These are phyloP conservation scores for Saccharomycopsis lassenensis DNA, from an alignment of 805 yeast species.

Conservation along the genomic window DNA sequence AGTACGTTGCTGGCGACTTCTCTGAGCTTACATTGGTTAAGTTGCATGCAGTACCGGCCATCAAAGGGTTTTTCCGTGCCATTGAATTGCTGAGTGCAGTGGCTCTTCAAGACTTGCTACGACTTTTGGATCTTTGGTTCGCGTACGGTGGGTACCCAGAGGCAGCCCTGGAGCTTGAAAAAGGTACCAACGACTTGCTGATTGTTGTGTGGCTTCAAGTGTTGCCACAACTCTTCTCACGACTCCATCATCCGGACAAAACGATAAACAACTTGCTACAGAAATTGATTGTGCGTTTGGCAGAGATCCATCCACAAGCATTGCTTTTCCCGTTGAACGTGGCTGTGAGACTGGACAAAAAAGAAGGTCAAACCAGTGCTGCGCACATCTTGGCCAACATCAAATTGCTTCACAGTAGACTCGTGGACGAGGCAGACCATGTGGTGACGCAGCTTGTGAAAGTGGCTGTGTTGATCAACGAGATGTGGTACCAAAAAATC, in stretches of 20 bases:
- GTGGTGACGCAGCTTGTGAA: conserved; percentile 91
- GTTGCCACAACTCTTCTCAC: conserved; percentile 88
- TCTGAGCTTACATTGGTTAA: conserved; percentile 53
- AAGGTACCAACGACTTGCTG: conserved; percentile 81
- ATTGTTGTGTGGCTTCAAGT: conserved; percentile 94
- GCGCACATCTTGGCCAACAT: conserved; percentile 81
- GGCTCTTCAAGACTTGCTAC: conserved; percentile 84
- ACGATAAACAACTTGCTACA: conserved; percentile 71
- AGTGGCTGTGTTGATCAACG: conserved; percentile 96
- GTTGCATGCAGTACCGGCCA: conserved; percentile 91
- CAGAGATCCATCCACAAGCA: conserved; percentile 96
- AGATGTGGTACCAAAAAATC: conserved; percentile 93
- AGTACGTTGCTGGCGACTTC: too few species aligned
- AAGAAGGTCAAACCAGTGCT: conserved; percentile 86
- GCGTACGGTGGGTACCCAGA: conserved; percentile 90
- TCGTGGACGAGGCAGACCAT: conserved; percentile 86
- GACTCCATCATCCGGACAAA: conserved; percentile 91
- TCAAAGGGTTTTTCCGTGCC: conserved; percentile 90
- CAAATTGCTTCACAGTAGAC: conserved; percentile 72
- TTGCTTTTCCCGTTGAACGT: conserved; percentile 91
- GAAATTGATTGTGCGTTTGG: conserved; percentile 74
- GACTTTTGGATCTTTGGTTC: conserved; percentile 90
- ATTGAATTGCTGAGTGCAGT: conserved; percentile 78
- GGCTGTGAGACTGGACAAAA: conserved; percentile 88
- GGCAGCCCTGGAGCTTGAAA: conserved; percentile 81